A percentile compares a stretch with the other conserved stretches of the same genome.
Evolutionary conservation across 163 green algal genomes (phyloP).

Genomic region (Scenedesmus sp.): DNA sequence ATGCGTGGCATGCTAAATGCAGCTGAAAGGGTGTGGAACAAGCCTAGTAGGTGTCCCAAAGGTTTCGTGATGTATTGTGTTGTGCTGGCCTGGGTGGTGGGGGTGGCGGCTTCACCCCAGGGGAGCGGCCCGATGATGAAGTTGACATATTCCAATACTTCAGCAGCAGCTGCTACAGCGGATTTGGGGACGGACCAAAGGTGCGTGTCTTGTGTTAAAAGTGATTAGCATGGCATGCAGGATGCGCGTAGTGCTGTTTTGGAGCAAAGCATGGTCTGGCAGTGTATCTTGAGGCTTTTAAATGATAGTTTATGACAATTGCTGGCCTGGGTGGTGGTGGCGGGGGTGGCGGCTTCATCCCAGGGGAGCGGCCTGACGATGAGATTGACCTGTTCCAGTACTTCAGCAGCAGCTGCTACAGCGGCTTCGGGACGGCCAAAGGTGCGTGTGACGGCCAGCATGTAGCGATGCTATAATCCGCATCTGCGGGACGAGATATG

Average conservation of each 20-base stretch:
- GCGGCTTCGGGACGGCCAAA: conserved; percentile 83
- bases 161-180: conserved; percentile 79
- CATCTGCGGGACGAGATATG: too few species aligned
- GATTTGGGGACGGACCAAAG: conserved; percentile 86
- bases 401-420: conserved; percentile 87
- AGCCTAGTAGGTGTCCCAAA: too few species aligned
- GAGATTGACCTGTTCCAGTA: conserved; percentile 88
- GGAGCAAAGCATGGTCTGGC: too few species aligned
- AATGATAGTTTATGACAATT: too few species aligned
- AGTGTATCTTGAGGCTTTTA: too few species aligned
- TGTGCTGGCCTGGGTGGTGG: conserved; percentile 48
- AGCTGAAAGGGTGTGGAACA: too few species aligned
- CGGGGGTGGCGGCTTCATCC: background rate
- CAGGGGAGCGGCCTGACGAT: conserved; percentile 68
- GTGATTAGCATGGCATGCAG: too few species aligned
- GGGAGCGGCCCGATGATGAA: conserved; percentile 77
- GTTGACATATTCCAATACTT: conserved; percentile 93
- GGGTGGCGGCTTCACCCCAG: conserved; percentile 15
- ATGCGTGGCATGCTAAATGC: background rate
- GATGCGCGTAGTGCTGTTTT: background rate
- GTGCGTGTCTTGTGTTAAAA: conserved; percentile 42
- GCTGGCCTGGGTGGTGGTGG: too few species aligned
- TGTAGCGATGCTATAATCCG: too few species aligned
- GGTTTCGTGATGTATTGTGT: too few species aligned
- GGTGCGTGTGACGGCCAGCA: conserved; percentile 51